phyloP scores from a whole-genome alignment of 805 yeast species.

The Starmerella potacharoeniae region DNA sequence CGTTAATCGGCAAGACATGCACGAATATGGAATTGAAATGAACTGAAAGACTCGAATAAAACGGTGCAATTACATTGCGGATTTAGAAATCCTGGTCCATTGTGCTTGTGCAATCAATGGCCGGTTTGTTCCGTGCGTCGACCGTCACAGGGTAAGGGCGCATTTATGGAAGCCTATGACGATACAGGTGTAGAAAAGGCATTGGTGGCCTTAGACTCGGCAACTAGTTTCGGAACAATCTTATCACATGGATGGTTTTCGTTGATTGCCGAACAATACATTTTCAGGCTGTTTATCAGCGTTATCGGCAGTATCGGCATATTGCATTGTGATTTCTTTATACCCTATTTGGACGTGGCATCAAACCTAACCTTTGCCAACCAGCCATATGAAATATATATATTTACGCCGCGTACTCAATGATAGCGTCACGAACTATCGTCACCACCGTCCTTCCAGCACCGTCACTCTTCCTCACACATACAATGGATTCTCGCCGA shows the following conservation, averaged over 20 bases:
- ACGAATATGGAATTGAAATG: background rate
- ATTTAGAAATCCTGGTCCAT: background rate
- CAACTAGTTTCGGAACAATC: background rate
- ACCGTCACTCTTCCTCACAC: background rate
- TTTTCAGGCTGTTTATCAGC: background rate
- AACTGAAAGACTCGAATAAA: background rate
- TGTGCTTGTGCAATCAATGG: background rate
- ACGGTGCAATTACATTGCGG: background rate
- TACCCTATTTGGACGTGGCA: constrained; percentile 2
- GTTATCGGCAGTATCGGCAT: background rate
- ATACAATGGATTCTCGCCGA: constrained; percentile 36
- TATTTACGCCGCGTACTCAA: background rate
- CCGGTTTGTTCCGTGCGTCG: background rate
- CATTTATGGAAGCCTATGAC: background rate
- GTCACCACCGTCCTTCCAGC: background rate
- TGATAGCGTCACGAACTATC: background rate
- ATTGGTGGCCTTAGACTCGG: too few relatives aligned
- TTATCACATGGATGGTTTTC: constrained; percentile 5
- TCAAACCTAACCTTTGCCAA: background rate
- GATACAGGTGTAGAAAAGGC: background rate
- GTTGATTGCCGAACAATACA: constrained; percentile 6
- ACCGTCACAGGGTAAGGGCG: background rate
- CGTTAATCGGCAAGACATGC: background rate
- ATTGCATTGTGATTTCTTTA: constrained; percentile 6
- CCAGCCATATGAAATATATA: constrained; percentile 17